These are phyloP conservation scores for Daldinia sp. DNA, from an alignment of 2,329 filamentous ascomycete genomes.

Conservation along the genomic window DNA sequence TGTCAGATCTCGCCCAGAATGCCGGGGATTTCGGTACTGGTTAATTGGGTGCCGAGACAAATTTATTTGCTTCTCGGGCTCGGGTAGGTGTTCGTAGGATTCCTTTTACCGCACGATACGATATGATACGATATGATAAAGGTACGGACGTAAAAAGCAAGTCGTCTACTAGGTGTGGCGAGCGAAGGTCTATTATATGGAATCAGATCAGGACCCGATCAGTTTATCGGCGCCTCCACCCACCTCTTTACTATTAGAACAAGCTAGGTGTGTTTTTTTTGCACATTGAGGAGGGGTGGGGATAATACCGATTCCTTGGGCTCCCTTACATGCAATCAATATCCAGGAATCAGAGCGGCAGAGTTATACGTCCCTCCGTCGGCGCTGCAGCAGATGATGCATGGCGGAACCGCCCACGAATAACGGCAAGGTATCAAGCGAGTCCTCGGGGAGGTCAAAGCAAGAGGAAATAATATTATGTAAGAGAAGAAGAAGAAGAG, in stretches of 20 bases:
- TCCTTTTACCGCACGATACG: neutral
- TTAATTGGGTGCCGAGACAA: constrained; percentile 23
- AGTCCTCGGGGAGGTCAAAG: constrained; percentile 4
- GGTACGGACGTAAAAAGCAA: constrained; percentile 44
- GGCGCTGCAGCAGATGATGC: constrained; percentile 23
- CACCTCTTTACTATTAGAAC: constrained; percentile 21
- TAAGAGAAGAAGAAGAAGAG: neutral
- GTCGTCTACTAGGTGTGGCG: constrained; percentile 37
- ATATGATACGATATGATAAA: constrained; percentile 16
- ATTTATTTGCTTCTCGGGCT: constrained; percentile 37
- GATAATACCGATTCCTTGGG: constrained; percentile 31
- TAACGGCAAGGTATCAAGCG: constrained; percentile 11
- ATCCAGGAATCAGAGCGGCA: constrained; percentile 21
- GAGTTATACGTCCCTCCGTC: constrained; percentile 23
- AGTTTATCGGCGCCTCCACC: constrained; percentile 22
- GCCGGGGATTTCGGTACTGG: constrained; percentile 38
- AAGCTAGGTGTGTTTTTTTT: constrained; percentile 10
- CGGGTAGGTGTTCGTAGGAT: constrained; percentile 11
- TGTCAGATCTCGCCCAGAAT: constrained; percentile 41
- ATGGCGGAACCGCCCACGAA: constrained; percentile 33
- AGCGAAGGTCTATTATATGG: constrained; percentile 38
- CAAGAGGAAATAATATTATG: constrained; percentile 9
- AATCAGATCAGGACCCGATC: constrained; percentile 30
- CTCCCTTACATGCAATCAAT: constrained; percentile 38
- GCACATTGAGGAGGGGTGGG: constrained; percentile 26